Base-by-base conservation (phyloP, 1,139 yeast genomes). In the Yamadazyma conglobata region DNA sequence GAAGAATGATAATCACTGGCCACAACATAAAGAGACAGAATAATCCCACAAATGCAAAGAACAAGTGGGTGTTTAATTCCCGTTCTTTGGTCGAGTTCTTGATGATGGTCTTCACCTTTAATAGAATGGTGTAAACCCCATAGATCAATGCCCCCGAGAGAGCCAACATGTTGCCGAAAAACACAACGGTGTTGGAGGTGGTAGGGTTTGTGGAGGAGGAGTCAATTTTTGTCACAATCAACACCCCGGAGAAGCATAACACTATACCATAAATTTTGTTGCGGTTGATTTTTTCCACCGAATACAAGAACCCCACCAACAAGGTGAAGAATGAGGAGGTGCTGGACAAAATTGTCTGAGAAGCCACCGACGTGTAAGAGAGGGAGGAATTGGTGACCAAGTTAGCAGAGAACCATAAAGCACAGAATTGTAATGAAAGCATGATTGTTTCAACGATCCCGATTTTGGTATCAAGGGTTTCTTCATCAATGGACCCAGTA, bases 291-390 rank as follows among this genome's bases (percentile, higher is more conserved):
- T 58, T 60, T 56, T 91, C 98, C 6, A 88, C 74, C 18, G 78
- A 64, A 39, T 78, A 80, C 14, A 83, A 39, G 34, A 79, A 77
- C 1, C 97, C 97, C n/a, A 89, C 69, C 3, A 88, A 47, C 25
- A 91, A 68, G 0, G 98, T 91, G 71, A 91, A 91, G 52, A 91
- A 88, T 10, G 96, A 84, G 6, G 95, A 83, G 0, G 97, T 88
- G 24, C 96, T 83, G 6, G 95, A 82, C 25, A 91, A 60, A 21
- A 91, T 89, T 4, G 97, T 91, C 48, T 93, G 96, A 12, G 91
- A 82, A 7, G 95, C 94, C 18, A 89, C 97, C 9, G 91, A 80
- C 0, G 97, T 91, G 56, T 82, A 89, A 19, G 85, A 73, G 31
- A 89, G 68, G 11, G 95, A 80, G 1, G 95, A 86, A 56, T 91